These are phyloP conservation scores for Eleusine indica DNA, from an alignment of 176 grass and related monocot genomes.

Conservation along the genomic window DNA sequence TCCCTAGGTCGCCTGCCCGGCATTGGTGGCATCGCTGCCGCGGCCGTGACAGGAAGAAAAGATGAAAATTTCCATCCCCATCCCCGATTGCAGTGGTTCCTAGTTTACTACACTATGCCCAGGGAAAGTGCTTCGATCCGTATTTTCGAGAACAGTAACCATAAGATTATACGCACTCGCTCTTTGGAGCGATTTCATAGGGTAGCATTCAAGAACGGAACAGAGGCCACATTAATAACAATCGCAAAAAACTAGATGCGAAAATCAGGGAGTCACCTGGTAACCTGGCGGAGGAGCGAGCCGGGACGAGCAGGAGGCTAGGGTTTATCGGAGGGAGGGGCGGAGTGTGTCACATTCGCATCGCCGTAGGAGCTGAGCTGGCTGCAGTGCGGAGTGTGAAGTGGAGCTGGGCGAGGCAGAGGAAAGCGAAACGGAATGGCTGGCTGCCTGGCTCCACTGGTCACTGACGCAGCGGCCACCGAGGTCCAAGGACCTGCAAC, in stretches of 20 bases:
- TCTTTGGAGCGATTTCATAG: too few relatives aligned
- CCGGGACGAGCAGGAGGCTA: not conserved
- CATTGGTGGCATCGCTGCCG: not conserved
- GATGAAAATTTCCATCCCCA: not conserved
- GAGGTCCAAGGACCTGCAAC: too few relatives aligned
- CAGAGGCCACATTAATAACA: not conserved
- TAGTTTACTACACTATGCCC: too few relatives aligned
- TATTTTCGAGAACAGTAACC: too few relatives aligned
- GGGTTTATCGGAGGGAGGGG: slow-evolving; percentile 1
- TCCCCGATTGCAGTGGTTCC: not conserved
- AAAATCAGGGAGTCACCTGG: slow-evolving; percentile 13
- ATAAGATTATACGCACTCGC: too few relatives aligned
- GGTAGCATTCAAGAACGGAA: too few relatives aligned
- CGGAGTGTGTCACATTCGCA: not conserved
- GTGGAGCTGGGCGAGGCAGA: not conserved
- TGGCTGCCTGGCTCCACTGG: too few relatives aligned
- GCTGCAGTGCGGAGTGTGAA: not conserved
- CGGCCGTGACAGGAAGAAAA: not conserved
- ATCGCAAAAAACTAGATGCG: not conserved
- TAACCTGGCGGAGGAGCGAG: not conserved
- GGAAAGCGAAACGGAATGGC: not conserved
- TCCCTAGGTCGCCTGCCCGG: not conserved
- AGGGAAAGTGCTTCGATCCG: too few relatives aligned
- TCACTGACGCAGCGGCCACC: too few relatives aligned
- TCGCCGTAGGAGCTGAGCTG: not conserved